Percentiles rank a stretch among this genome's conserved stretches.
phyloP scores from a whole-genome alignment of 441 rosid species.

The Erodium moschatum region DNA sequence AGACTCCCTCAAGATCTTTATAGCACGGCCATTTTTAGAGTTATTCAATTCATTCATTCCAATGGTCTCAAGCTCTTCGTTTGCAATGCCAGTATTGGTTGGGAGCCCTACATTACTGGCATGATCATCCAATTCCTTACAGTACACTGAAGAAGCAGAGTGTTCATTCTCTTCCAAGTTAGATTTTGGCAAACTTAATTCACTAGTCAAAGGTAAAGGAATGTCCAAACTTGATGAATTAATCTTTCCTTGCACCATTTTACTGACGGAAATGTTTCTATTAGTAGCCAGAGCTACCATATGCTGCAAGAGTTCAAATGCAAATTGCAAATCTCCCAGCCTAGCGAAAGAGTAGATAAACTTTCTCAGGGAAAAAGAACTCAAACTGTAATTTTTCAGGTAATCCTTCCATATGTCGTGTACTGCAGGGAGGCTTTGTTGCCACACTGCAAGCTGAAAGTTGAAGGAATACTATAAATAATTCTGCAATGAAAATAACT shows the following conservation, averaged over 20 bases:
- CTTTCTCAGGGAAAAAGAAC: conserved; percentile 35
- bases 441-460: conserved; percentile 66
- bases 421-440: conserved; percentile 42
- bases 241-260: conserved; percentile 24
- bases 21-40: conserved; percentile 19
- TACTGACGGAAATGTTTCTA: conserved; percentile 28
- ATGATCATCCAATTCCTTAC: conserved; percentile 20
- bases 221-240: conserved; percentile 48
- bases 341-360: conserved; percentile 59
- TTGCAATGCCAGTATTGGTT: conserved; percentile 16
- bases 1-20: conserved; percentile 44
- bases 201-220: conserved; percentile 49
- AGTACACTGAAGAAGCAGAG: conserved; percentile 16
- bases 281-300: conserved; percentile 50
- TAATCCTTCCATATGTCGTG: conserved; percentile 59
- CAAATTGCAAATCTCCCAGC: conserved; percentile 62
- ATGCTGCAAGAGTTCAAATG: conserved; percentile 56
- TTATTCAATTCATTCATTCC: conserved; percentile 21
- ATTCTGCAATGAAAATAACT: conserved; percentile 6
- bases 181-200: conserved; percentile 25
- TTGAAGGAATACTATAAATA: conserved; percentile 16
- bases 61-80: conserved; percentile 22
- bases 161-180: conserved; percentile 28
- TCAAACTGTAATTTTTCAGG: conserved; percentile 45
- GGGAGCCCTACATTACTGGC: conserved; percentile 19